phyloP scores from a whole-genome alignment of 2,329 filamentous ascomycete genomes.

The Aureobasidium lini region DNA sequence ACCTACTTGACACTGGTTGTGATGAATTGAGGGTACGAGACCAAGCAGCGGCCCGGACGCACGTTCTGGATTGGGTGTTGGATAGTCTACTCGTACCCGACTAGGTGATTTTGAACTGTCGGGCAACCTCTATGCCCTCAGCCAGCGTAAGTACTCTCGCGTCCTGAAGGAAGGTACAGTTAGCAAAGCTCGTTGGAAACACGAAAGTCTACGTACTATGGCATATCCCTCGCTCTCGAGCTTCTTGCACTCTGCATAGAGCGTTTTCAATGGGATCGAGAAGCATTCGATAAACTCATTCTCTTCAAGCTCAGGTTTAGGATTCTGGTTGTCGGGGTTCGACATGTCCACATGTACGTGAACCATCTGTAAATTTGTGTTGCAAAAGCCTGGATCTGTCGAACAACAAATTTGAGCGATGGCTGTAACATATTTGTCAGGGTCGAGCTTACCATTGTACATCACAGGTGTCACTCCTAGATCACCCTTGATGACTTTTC shows the following conservation, averaged over 20 bases:
- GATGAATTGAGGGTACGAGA: too few species aligned
- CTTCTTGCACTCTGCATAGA: conserved; percentile 53
- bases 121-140: conserved; percentile 69
- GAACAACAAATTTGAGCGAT: conserved; percentile 37
- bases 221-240: conserved; percentile 66
- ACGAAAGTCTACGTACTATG: conserved; percentile 34
- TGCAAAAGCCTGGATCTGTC: conserved; percentile 55
- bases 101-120: conserved; percentile 34
- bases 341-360: conserved; percentile 51
- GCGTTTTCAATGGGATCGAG: conserved; percentile 48
- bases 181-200: too few species aligned
- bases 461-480: conserved; percentile 30
- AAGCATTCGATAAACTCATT: conserved; percentile 57
- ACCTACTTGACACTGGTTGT: neutral
- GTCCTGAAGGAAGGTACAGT: conserved; percentile 36
- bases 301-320: conserved; percentile 53
- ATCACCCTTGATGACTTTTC: conserved; percentile 27
- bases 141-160: conserved; percentile 70
- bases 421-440: conserved; percentile 44
- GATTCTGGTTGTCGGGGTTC: conserved; percentile 41
- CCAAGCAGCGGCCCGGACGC: neutral
- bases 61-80: neutral
- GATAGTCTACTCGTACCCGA: neutral
- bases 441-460: conserved; percentile 35
- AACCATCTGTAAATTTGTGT: conserved; percentile 46